These are phyloP conservation scores for Obba rivulosa DNA, from an alignment of 768 basidiomycete species.

Conservation along the genomic window DNA sequence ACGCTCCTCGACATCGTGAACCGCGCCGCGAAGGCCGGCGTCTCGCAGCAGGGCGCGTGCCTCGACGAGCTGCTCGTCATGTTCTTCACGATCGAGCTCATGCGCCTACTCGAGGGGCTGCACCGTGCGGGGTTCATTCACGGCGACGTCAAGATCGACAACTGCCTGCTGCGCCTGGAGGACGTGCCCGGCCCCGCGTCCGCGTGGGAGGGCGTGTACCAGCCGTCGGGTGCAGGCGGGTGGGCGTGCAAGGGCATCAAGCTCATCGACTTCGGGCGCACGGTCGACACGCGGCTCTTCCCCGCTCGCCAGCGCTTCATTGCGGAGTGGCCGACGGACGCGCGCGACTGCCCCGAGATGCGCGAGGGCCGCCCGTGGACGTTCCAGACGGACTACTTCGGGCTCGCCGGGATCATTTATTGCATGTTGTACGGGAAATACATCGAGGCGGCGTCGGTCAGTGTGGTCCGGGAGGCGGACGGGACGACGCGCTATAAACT, in stretches of 20 bases:
- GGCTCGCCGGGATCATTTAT: constrained; percentile 90
- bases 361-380: constrained; percentile 84
- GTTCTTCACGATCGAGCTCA: constrained; percentile 91
- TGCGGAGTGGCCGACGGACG: constrained; percentile 86
- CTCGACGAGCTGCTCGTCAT: constrained; percentile 91
- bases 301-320: constrained; percentile 74
- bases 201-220: constrained; percentile 73
- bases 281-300: constrained; percentile 82
- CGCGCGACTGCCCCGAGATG: constrained; percentile 89
- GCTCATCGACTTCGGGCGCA: constrained; percentile 96
- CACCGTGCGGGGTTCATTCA: constrained; percentile 87
- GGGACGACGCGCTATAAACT: constrained; percentile 50
- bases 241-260: constrained; percentile 88
- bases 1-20: constrained; percentile 92
- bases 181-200: constrained; percentile 68
- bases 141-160: constrained; percentile 98
- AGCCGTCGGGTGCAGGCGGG: constrained; percentile 71
- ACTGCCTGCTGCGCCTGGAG: constrained; percentile 90
- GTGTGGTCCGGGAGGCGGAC: constrained; percentile 26
- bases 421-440: constrained; percentile 98
- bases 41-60: constrained; percentile 74
- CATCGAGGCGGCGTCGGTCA: constrained; percentile 68
- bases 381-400: constrained; percentile 94
- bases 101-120: constrained; percentile 77
- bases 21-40: constrained; percentile 65